A percentile compares a stretch with the other conserved stretches of the same genome.
These are phyloP conservation scores for Acacia concinna DNA, from an alignment of 331 rosid genomes.

Conservation along the genomic window DNA sequence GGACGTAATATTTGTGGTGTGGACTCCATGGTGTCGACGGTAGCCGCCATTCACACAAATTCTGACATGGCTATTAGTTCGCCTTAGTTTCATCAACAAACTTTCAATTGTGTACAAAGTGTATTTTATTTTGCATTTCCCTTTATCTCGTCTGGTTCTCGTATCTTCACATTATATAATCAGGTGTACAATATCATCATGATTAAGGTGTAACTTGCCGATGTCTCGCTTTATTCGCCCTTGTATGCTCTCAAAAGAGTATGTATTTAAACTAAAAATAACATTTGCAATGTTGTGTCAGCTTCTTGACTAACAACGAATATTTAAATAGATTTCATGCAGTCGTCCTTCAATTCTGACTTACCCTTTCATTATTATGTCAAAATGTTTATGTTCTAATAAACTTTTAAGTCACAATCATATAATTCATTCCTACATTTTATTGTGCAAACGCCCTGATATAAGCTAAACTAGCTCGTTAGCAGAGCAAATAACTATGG, in stretches of 20 bases:
- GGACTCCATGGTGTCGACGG: constrained; percentile 81
- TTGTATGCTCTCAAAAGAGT: neutral
- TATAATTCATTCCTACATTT: neutral
- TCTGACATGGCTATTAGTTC: constrained; percentile 5
- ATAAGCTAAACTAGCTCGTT: neutral
- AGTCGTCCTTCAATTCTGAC: neutral
- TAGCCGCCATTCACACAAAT: constrained; percentile 51
- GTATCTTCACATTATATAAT: neutral
- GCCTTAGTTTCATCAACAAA: neutral
- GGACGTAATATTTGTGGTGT: constrained; percentile 89
- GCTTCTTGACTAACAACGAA: neutral
- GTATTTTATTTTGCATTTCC: neutral
- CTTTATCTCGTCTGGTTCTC: neutral
- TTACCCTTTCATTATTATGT: too few species aligned
- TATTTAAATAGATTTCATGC: neutral
- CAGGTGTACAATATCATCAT: neutral
- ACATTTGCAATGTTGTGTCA: neutral
- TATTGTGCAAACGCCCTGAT: neutral
- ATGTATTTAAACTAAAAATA: neutral
- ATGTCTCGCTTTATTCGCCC: neutral
- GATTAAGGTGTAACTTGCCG: neutral
- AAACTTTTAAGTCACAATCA: neutral
- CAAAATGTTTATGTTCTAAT: neutral
- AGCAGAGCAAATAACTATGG: too few species aligned
- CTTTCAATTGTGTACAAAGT: constrained; percentile 16